Percentiles rank a stretch among this genome's conserved stretches.
These are phyloP conservation scores for Ogataea corticis DNA, from an alignment of 805 yeast genomes.

Conservation along the genomic window DNA sequence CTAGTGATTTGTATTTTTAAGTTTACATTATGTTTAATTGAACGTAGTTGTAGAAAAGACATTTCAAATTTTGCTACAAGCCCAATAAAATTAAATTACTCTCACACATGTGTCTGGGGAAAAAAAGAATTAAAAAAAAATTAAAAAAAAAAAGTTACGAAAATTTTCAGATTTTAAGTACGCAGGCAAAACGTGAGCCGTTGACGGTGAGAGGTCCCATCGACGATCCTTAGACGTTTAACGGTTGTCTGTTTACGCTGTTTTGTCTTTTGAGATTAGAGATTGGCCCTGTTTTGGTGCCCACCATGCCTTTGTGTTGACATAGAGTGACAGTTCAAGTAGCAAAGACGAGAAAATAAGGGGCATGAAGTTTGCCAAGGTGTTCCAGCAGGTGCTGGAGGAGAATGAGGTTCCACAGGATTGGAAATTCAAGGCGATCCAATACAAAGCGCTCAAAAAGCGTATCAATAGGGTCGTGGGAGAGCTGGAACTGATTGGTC, in stretches of 20 bases:
- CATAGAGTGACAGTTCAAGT: not conserved
- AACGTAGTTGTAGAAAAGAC: not conserved
- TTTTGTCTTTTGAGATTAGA: too few relatives aligned
- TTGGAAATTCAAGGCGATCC: slow-evolving; percentile 70
- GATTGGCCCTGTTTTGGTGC: too few relatives aligned
- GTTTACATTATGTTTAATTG: not conserved
- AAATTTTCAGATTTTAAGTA: too few relatives aligned
- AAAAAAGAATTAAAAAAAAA: not conserved
- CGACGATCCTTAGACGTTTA: too few relatives aligned
- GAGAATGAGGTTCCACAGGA: slow-evolving; percentile 64
- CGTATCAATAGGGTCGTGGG: slow-evolving; percentile 62
- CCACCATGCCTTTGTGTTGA: not conserved
- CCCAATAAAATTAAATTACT: not conserved
- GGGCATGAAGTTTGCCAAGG: slow-evolving; percentile 74
- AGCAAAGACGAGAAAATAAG: not conserved
- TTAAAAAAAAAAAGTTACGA: not conserved
- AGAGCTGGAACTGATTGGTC: slow-evolving; percentile 61
- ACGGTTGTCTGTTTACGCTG: too few relatives aligned
- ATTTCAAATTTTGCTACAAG: not conserved
- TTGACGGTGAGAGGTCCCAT: too few relatives aligned
- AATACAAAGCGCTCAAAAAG: slow-evolving; percentile 70
- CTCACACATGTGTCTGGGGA: not conserved
- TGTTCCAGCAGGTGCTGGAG: slow-evolving; percentile 59
- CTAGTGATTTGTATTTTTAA: not conserved
- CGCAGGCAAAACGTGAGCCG: too few relatives aligned